A percentile compares a stretch with the other conserved stretches of the same genome.
These are phyloP conservation scores for Zygosaccharomyces sapae DNA, from an alignment of 1,139 yeast genomes.

Conservation along the genomic window DNA sequence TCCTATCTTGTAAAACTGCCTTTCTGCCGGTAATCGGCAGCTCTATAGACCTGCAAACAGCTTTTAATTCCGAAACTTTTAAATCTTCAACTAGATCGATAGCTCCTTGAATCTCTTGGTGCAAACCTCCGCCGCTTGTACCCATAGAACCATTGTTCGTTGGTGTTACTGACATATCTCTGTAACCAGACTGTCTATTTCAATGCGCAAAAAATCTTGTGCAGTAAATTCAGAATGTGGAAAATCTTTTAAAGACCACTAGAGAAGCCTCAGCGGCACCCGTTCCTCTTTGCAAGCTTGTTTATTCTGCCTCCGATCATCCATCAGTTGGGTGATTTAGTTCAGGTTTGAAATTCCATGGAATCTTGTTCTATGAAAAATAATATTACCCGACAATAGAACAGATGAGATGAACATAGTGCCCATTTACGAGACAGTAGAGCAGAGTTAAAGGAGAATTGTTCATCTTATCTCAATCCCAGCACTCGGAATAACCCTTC, in stretches of 20 bases:
- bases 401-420: neutral
- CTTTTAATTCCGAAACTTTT: conserved; percentile 41
- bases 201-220: neutral
- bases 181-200: neutral
- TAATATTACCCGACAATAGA: conserved; percentile 4
- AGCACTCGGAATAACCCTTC: too few relatives aligned
- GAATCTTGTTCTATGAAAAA: conserved; percentile 2
- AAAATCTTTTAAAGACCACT: neutral
- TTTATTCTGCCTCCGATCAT: neutral
- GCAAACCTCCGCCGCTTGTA: conserved; percentile 20
- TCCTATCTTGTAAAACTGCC: conserved; percentile 47
- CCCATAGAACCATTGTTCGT: conserved; percentile 9
- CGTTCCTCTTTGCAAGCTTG: neutral
- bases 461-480: neutral
- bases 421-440: neutral
- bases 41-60: conserved; percentile 45
- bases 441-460: neutral
- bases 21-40: conserved; percentile 49
- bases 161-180: conserved; percentile 3
- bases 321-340: neutral
- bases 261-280: neutral
- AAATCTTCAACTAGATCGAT: conserved; percentile 25
- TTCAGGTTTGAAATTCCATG: neutral
- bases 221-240: neutral
- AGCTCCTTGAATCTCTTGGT: conserved; percentile 28